Base-by-base conservation (phyloP, 176 grass and related monocot genomes). In the Panicum miliaceum region DNA sequence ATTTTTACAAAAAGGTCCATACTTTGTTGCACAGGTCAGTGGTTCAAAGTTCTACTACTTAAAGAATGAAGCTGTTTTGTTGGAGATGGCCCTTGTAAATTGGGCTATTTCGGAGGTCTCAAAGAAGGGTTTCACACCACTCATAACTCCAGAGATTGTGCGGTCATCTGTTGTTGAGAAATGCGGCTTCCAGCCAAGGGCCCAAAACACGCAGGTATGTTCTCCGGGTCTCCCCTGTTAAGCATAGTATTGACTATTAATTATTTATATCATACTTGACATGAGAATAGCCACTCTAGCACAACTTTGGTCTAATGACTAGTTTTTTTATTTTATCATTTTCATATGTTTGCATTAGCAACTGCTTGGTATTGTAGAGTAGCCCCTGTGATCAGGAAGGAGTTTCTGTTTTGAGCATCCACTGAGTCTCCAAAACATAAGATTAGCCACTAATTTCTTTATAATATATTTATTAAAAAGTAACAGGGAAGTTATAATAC, bases 1-100 rank as follows among this genome's bases (percentile, higher is more conserved):
- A 34, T 3, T 38, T 59, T 59, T 88, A 82, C 25, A 64, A 43
- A 43, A 80, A 4, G 12, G 16, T 85, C 14, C 45, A 18, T 89
- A 38, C 64, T 71, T 8, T 48, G 41, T 82, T 93, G 43, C 42
- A 3, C 50, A 95, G 93, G 96, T 98, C 34, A 95, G 91, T 71
- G 96, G 96, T 68, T 98, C 96, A 23, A 98, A 98, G 81, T 98
- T 98, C 81, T 95, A 95, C 80, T 95, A 98, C 81, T 88, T 98
- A 84, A 98, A 98, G 88, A 98, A 98, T 61, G 93, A 95, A 82
- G 93, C 93, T 88, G 96, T 95, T 72, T 89, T 98, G 56, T 75
- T 98, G 38, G 93, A 95, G 76, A 93, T 98, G 93, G 93, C 87
- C 66, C 91, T 98, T 73, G 69, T 98, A 64, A 98, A 89, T 80